phyloP scores from a whole-genome alignment of 2,329 filamentous ascomycete species.

The Pezicula rhizophila region DNA sequence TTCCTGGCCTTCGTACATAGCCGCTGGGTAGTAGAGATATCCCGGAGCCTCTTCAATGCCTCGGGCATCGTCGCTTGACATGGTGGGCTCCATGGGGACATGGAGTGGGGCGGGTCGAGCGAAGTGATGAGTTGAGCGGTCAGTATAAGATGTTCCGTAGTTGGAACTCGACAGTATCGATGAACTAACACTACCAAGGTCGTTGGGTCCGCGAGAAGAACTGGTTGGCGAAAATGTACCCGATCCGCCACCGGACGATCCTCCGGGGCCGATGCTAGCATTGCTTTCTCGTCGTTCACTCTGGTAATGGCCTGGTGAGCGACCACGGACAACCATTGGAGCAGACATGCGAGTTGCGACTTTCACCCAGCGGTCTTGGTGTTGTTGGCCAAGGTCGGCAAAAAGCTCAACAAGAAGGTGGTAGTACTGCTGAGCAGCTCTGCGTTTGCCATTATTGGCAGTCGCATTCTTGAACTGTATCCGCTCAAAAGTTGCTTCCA shows the following conservation, averaged over 20 bases:
- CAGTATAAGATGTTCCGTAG: slow-evolving; percentile 22
- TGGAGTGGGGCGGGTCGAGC: slow-evolving; percentile 16
- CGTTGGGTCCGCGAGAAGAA: slow-evolving; percentile 18
- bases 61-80: slow-evolving; percentile 26
- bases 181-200: slow-evolving; percentile 20
- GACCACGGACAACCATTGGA: slow-evolving; percentile 60
- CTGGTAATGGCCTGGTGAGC: slow-evolving; percentile 58
- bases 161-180: slow-evolving; percentile 20
- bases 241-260: slow-evolving; percentile 25
- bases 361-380: slow-evolving; percentile 44
- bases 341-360: slow-evolving; percentile 53
- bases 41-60: slow-evolving; percentile 20
- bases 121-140: slow-evolving; percentile 21
- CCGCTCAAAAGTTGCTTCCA: slow-evolving; percentile 52
- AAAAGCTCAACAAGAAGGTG: slow-evolving; percentile 64
- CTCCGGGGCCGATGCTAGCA: slow-evolving; percentile 50
- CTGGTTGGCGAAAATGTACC: slow-evolving; percentile 23
- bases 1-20: slow-evolving; percentile 24
- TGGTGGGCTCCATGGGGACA: slow-evolving; percentile 25
- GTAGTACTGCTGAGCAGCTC: slow-evolving; percentile 69
- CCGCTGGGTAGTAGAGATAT: slow-evolving; percentile 26
- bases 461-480: slow-evolving; percentile 73
- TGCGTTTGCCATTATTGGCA: slow-evolving; percentile 68
- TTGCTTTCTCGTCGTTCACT: slow-evolving; percentile 44
- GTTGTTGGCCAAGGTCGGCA: slow-evolving; percentile 42